phyloP scores from a whole-genome alignment of 176 grass and related monocot species.

The Zea luxurians region DNA sequence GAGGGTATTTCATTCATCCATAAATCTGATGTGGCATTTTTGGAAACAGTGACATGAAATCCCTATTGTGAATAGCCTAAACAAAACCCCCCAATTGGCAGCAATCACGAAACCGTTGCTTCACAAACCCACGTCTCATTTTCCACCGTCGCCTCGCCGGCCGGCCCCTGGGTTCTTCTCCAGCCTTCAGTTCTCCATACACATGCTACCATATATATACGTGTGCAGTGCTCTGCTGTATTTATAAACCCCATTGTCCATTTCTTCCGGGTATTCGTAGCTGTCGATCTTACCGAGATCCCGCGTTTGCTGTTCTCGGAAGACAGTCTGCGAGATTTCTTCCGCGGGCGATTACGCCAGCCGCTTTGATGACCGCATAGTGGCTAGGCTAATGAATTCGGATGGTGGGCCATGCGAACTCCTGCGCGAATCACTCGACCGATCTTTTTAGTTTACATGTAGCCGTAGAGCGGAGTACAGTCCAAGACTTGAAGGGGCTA shows the following conservation, averaged over 20 bases:
- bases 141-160: constrained; percentile 21
- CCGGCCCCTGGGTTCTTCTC: background rate
- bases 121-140: background rate
- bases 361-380: background rate
- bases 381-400: background rate
- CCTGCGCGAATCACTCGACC: constrained; percentile 26
- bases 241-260: background rate
- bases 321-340: constrained; percentile 41
- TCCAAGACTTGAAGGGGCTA: background rate
- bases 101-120: too few species aligned
- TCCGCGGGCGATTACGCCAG: constrained; percentile 4
- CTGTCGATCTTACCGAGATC: background rate
- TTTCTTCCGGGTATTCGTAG: constrained; percentile 1
- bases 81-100: too few species aligned
- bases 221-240: too few species aligned
- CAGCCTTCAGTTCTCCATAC: too few species aligned
- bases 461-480: constrained; percentile 25
- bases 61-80: too few species aligned
- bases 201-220: too few species aligned
- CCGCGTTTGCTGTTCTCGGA: constrained; percentile 37
- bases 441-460: background rate
- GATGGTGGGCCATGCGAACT: background rate
- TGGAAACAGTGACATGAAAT: too few species aligned
- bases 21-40: too few species aligned
- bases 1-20: too few species aligned